phyloP scores from a whole-genome alignment of 2,329 filamentous ascomycete genomes.

The Gyromitra esculenta region DNA sequence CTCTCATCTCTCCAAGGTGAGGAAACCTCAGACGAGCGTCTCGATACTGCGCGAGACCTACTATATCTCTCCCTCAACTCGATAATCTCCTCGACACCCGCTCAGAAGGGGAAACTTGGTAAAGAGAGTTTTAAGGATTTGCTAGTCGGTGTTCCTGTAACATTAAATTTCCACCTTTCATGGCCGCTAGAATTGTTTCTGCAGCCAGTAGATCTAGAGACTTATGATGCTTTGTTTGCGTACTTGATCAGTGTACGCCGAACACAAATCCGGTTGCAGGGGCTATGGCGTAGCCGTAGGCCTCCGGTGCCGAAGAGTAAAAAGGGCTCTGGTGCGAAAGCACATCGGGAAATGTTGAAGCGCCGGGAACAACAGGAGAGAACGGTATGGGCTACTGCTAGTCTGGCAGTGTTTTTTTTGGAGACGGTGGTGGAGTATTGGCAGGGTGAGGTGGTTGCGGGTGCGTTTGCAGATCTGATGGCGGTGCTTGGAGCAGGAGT shows the following conservation, averaged over 20 bases:
- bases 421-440: conserved; percentile 88
- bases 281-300: conserved; percentile 83
- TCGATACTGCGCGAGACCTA: conserved; percentile 83
- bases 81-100: conserved; percentile 8
- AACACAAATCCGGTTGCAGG: conserved; percentile 82
- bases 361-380: conserved; percentile 74
- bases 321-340: conserved; percentile 66
- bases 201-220: conserved; percentile 75
- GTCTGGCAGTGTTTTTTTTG: conserved; percentile 86
- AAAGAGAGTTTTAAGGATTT: conserved; percentile 74
- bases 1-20: conserved; percentile 81
- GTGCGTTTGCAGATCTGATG: conserved; percentile 82
- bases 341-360: conserved; percentile 72
- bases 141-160: conserved; percentile 79
- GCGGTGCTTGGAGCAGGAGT: conserved; percentile 68
- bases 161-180: conserved; percentile 75
- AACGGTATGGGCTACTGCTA: conserved; percentile 87
- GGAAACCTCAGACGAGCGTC: conserved; percentile 75
- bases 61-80: conserved; percentile 70
- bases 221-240: conserved; percentile 84
- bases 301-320: conserved; percentile 62
- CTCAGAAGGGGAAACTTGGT: conserved; percentile 34
- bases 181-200: conserved; percentile 90
- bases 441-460: conserved; percentile 85
- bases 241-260: conserved; percentile 87